These are phyloP conservation scores for Citrullus amarus DNA, from an alignment of 306 rosid species.

Conservation along the genomic window DNA sequence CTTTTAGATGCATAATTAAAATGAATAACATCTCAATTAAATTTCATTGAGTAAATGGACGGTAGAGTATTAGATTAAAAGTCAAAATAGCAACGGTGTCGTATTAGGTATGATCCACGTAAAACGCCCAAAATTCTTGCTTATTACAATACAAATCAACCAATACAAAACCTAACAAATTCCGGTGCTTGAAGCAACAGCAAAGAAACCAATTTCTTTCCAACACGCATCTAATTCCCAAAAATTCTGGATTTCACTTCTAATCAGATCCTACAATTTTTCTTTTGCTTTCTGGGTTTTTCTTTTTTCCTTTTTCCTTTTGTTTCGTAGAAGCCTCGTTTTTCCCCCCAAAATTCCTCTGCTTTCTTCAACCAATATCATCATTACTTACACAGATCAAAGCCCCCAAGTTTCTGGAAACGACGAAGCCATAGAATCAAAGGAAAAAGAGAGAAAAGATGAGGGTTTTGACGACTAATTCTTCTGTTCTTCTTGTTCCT, in stretches of 20 bases:
- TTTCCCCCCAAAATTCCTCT: background rate
- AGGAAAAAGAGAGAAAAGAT: conserved; percentile 6
- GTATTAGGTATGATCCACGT: background rate
- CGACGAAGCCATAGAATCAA: too few species aligned
- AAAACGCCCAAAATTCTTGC: background rate
- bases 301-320: background rate
- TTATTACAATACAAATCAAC: background rate
- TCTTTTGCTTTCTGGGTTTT: background rate
- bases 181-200: conserved; percentile 27
- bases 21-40: too few species aligned
- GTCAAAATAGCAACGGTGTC: background rate
- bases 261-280: background rate
- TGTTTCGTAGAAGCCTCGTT: background rate
- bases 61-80: background rate
- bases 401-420: background rate
- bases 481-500: conserved; percentile 43
- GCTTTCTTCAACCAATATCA: background rate
- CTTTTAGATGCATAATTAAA: too few species aligned
- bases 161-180: background rate
- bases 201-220: conserved; percentile 4
- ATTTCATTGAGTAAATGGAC: too few species aligned
- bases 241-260: background rate
- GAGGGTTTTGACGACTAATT: conserved; percentile 34
- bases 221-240: conserved; percentile 28
- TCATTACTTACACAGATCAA: too few species aligned